Conservation (phyloP, 129 eudicot species). For the Tagetes patula region DNA sequence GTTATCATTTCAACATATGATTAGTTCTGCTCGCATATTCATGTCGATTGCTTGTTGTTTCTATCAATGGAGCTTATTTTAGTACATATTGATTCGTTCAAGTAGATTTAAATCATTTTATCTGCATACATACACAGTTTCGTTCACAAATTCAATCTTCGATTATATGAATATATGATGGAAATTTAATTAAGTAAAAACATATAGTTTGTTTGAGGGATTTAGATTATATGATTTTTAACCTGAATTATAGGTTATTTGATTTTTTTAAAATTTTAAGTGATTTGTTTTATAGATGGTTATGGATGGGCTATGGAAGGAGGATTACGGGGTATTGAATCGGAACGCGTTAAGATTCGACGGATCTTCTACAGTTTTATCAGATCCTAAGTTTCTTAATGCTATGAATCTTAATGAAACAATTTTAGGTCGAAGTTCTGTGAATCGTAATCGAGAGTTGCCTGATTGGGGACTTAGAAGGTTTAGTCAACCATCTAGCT, state of each 20-base stretch:
- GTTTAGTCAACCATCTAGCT: constrained; percentile 31
- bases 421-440: constrained; percentile 23
- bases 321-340: constrained; percentile 39
- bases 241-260: neutral
- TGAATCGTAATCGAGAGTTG: constrained; percentile 14
- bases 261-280: neutral
- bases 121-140: neutral
- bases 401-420: constrained; percentile 32
- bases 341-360: constrained; percentile 32
- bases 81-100: constrained; percentile 1
- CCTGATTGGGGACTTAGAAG: constrained; percentile 29
- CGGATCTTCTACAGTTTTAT: constrained; percentile 30
- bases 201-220: neutral
- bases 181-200: neutral
- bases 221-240: constrained; percentile 7
- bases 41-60: constrained; percentile 6
- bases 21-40: constrained; percentile 6
- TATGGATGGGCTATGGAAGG: constrained; percentile 55
- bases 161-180: neutral
- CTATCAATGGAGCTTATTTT: constrained; percentile 10
- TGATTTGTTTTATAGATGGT: constrained; percentile 34
- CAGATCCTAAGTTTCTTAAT: constrained; percentile 43
- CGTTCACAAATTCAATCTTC: neutral
- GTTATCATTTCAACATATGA: constrained; percentile 9
- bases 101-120: constrained; percentile 3